These are phyloP conservation scores for Salvia sclarea DNA, from an alignment of 305 asterid species.

Conservation along the genomic window DNA sequence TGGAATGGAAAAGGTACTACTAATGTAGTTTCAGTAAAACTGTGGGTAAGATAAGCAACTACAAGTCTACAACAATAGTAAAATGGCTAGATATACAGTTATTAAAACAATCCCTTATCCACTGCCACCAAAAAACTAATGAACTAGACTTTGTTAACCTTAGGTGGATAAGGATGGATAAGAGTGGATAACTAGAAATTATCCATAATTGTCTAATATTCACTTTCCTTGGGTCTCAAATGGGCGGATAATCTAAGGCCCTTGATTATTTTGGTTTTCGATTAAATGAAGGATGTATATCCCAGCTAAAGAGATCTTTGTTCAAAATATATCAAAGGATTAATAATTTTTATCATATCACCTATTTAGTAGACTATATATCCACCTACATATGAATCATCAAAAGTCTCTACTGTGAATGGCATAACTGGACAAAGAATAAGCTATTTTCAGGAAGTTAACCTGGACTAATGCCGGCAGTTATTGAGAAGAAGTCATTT, in stretches of 20 bases:
- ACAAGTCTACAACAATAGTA: neutral
- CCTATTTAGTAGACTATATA: neutral
- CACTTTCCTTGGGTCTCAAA: neutral
- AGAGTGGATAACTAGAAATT: neutral
- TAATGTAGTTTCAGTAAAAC: neutral
- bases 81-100: neutral
- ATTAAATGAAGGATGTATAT: neutral
- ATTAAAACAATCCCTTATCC: neutral
- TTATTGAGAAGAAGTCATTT: neutral
- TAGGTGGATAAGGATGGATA: neutral
- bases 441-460: neutral
- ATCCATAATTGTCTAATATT: neutral
- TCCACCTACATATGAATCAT: neutral
- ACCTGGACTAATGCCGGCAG: neutral
- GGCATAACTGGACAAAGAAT: neutral
- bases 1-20: neutral
- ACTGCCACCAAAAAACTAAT: neutral
- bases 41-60: neutral
- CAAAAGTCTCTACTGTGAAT: neutral
- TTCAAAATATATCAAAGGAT: neutral
- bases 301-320: neutral
- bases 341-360: neutral
- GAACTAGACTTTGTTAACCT: neutral
- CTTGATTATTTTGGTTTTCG: neutral
- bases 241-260: neutral